Percentiles rank a stretch among this genome's conserved stretches.
Conservation (phyloP, 2,329 filamentous ascomycete genomes). For the Colletotrichum cereale region DNA sequence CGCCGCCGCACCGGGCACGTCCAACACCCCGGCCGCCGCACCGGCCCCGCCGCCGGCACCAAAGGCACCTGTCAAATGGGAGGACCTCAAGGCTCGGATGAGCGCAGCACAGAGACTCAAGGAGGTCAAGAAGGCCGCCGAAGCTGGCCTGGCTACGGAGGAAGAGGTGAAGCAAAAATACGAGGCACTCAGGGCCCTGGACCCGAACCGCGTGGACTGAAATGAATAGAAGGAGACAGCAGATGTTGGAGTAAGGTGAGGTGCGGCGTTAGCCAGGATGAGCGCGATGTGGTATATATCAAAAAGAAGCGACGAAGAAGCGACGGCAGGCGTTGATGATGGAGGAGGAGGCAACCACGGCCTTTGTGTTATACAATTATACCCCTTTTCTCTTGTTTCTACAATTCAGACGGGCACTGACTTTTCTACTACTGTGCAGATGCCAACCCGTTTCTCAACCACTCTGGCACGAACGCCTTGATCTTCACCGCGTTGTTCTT, state of each 20-base stretch:
- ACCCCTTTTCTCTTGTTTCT: conserved; percentile 35
- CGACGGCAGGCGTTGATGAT: not conserved
- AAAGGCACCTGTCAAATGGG: conserved; percentile 37
- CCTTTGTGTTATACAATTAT: conserved; percentile 30
- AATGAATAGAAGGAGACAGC: not conserved
- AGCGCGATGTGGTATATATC: not conserved
- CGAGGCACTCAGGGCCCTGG: conserved; percentile 41
- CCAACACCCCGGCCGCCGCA: not conserved
- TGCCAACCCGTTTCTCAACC: conserved; percentile 66
- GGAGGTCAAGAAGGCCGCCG: conserved; percentile 64
- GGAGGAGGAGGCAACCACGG: conserved; percentile 7
- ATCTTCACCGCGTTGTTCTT: conserved; percentile 63
- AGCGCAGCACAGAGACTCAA: conserved; percentile 57
- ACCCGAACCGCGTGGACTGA: not conserved
- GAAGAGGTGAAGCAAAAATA: conserved; percentile 43
- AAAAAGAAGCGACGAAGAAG: conserved; percentile 1
- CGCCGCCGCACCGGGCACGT: not conserved
- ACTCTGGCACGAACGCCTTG: conserved; percentile 87
- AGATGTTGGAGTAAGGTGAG: not conserved
- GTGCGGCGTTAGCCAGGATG: not conserved
- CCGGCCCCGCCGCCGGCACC: not conserved
- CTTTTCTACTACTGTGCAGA: conserved; percentile 32
- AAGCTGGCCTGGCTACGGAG: conserved; percentile 63
- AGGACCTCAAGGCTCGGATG: conserved; percentile 42
- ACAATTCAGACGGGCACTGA: conserved; percentile 25